Evolutionary conservation across 2,329 filamentous ascomycete species (phyloP).

Genomic region (Claviceps africana): DNA sequence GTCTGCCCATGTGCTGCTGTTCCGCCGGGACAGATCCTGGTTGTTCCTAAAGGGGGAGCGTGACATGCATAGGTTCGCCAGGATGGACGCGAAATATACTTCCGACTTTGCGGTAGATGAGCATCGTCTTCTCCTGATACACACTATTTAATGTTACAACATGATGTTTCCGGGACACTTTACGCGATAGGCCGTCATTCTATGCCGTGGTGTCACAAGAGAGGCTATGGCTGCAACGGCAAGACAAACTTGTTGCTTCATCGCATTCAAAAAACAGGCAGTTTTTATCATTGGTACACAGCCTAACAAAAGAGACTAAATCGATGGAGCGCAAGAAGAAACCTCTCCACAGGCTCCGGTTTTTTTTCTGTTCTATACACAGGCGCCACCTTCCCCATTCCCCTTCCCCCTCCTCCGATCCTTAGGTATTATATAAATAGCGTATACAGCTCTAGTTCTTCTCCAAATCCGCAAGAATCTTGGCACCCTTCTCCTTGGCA

Average conservation of each 20-base stretch:
- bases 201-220: no score
- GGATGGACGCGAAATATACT: no score
- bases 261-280: conserved; percentile 28
- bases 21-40: no score
- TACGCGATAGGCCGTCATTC: no score
- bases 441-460: conserved; percentile 33
- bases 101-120: no score
- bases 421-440: conserved; percentile 20
- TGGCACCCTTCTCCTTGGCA: conserved; percentile 93
- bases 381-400: conserved; percentile 22
- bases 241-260: conserved; percentile 9
- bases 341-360: conserved; percentile 30
- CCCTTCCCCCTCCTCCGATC: conserved; percentile 13
- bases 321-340: conserved; percentile 39
- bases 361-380: conserved; percentile 47
- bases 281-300: conserved; percentile 46
- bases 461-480: conserved; percentile 95
- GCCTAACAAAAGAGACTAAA: conserved; percentile 44
- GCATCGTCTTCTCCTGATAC: no score
- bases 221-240: not conserved
- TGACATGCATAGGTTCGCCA: no score
- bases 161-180: not conserved
- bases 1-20: no score
- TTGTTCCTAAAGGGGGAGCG: no score
- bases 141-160: no score